Evolutionary conservation across 768 basidiomycete genomes (phyloP), one percentile per base, ranked within the genome.

Genomic region (Lentinula boryana): DNA sequence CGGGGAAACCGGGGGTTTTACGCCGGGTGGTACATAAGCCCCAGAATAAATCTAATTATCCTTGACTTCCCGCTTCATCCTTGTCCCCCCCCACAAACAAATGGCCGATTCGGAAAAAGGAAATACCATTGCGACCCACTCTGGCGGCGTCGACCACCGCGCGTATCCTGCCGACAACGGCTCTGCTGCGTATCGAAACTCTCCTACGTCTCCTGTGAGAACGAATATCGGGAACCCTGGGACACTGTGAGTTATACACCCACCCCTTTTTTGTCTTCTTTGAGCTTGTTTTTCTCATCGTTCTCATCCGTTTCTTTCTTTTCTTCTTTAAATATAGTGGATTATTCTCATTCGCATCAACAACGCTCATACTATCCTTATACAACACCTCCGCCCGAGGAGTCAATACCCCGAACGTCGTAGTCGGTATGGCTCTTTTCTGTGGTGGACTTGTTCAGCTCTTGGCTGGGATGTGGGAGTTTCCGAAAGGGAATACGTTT

Each of bases 401-500:
- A 23, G 76, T 92, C 63, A 63, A 67, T 16, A 66, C 68, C 5
- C 85, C 89, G 43, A 92, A 93, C 61, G 82, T 85, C 32, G 84
- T 93, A 52, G 80, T 93, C 53, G 94, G 92, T 55, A 93, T 95
- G 92, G 91, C 92, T 27, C 68, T 91, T 65, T 89, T 86, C 72
- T 84, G 84, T 63, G 94, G 93, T 64, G 94, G 94, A 62, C 84
- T 95, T 35, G 87, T 80, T 12, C 94, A 95, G 70, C 78, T 95
- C 50, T 75, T 95, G 41, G 93, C 93, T 33, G 94, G 94, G 44
- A 92, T 94, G 88, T 93, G 91, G 91, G 87, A 87, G 72, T 88
- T 87, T 74, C 82, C 84, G 15, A 73, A 80, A 35, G 86, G 86
- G 0, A 91, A 92, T 64, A 76, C 74, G 0, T 90, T 91, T 63